A percentile compares a stretch with the other conserved stretches of the same genome.
Evolutionary conservation across 352 stramenopile genomes (phyloP).

Genomic region (Elongisporangium senticosum): DNA sequence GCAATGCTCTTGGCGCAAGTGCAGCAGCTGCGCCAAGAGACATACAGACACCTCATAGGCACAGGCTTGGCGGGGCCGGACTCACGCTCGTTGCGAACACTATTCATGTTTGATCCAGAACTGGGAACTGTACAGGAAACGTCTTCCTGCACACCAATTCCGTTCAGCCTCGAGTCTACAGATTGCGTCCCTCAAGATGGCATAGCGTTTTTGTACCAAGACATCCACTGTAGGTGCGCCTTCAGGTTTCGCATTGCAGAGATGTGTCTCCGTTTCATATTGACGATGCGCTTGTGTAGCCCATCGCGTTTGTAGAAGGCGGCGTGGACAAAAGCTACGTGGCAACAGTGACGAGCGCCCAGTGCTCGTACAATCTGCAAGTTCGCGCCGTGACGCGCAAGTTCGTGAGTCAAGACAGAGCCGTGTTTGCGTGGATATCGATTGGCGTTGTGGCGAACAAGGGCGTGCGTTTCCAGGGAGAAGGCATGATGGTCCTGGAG

Average conservation of each 20-base stretch:
- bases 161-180: neutral
- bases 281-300: neutral
- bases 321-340: neutral
- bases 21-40: neutral
- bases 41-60: neutral
- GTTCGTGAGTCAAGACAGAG: neutral
- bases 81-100: neutral
- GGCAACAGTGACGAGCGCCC: neutral
- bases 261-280: neutral
- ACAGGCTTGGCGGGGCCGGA: neutral
- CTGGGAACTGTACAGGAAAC: neutral
- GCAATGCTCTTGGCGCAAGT: neutral
- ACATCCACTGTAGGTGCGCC: no score
- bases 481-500: neutral
- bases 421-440: neutral
- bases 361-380: neutral
- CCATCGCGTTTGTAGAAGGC: neutral
- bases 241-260: no score
- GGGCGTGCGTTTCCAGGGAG: neutral
- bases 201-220: neutral
- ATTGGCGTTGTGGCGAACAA: neutral
- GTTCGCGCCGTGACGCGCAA: neutral
- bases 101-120: neutral
- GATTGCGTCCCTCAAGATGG: neutral
- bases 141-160: neutral